These are phyloP conservation scores for Penicillium turbatum DNA, from an alignment of 495 filamentous ascomycete species.

Conservation along the genomic window DNA sequence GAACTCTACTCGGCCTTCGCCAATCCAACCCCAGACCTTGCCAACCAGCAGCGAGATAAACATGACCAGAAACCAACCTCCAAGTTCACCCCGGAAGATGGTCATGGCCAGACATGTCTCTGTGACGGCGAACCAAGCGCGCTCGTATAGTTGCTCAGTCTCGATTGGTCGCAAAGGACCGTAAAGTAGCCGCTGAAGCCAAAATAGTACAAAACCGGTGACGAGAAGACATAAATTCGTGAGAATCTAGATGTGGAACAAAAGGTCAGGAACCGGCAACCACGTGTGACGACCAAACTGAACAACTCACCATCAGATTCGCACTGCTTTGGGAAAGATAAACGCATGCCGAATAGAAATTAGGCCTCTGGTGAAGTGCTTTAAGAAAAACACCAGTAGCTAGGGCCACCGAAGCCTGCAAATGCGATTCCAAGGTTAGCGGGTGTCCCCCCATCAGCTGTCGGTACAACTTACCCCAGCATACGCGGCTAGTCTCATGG, in stretches of 20 bases:
- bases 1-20: constrained; percentile 87
- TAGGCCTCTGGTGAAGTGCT: constrained; percentile 89
- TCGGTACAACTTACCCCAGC: constrained; percentile 40
- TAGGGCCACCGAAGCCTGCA: constrained; percentile 67
- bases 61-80: constrained; percentile 92
- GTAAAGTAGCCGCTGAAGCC: constrained; percentile 84
- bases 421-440: constrained; percentile 18
- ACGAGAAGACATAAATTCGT: constrained; percentile 80
- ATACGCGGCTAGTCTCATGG: constrained; percentile 53
- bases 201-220: constrained; percentile 72
- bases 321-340: constrained; percentile 94
- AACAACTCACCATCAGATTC: constrained; percentile 72
- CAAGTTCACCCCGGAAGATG: constrained; percentile 94
- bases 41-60: constrained; percentile 87
- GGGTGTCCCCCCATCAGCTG: background rate
- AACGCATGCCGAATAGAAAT: constrained; percentile 96
- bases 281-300: background rate
- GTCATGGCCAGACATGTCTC: constrained; percentile 98
- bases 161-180: constrained; percentile 89
- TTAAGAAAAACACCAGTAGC: constrained; percentile 79
- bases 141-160: constrained; percentile 94
- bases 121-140: constrained; percentile 93
- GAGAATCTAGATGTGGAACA: constrained; percentile 59
- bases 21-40: constrained; percentile 98
- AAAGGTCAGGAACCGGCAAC: background rate